A percentile compares a stretch with the other conserved stretches of the same genome.
phyloP scores from a whole-genome alignment of 257 asterid species.

The Marsdenia floribunda region DNA sequence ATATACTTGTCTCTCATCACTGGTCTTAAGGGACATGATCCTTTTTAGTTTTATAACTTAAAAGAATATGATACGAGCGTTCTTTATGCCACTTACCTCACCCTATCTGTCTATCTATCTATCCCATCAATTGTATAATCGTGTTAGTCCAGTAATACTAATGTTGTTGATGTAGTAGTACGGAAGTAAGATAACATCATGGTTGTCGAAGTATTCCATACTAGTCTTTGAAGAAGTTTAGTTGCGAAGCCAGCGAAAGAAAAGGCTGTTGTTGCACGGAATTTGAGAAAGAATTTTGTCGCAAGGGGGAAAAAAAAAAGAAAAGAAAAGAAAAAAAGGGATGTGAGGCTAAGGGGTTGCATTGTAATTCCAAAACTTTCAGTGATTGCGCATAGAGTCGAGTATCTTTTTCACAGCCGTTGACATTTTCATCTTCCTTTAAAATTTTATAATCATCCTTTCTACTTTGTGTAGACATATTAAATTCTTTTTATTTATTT shows the following conservation, averaged over 20 bases:
- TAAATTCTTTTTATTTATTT: background rate
- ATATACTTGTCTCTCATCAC: background rate
- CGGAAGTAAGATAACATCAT: too few species aligned
- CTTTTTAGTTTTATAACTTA: background rate
- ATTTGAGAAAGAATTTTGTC: constrained; percentile 28
- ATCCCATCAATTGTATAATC: background rate
- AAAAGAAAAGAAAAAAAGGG: background rate
- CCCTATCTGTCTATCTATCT: background rate
- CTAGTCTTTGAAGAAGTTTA: constrained; percentile 6
- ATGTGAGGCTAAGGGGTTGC: constrained; percentile 7
- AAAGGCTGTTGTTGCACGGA: constrained; percentile 28
- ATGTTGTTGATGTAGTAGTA: too few species aligned
- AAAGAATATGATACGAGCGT: background rate
- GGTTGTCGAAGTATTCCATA: background rate
- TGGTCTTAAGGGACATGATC: background rate
- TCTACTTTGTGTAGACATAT: background rate
- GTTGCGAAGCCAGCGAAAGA: constrained; percentile 8
- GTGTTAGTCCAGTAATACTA: too few species aligned
- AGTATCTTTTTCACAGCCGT: constrained; percentile 40
- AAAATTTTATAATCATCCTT: background rate
- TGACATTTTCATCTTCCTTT: constrained; percentile 36
- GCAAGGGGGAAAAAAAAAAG: background rate
- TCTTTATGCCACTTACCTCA: background rate
- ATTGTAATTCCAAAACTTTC: constrained; percentile 30
- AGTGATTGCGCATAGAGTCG: constrained; percentile 22